Base-by-base conservation (phyloP, 805 yeast species). In the Metschnikowia arizonensis region DNA sequence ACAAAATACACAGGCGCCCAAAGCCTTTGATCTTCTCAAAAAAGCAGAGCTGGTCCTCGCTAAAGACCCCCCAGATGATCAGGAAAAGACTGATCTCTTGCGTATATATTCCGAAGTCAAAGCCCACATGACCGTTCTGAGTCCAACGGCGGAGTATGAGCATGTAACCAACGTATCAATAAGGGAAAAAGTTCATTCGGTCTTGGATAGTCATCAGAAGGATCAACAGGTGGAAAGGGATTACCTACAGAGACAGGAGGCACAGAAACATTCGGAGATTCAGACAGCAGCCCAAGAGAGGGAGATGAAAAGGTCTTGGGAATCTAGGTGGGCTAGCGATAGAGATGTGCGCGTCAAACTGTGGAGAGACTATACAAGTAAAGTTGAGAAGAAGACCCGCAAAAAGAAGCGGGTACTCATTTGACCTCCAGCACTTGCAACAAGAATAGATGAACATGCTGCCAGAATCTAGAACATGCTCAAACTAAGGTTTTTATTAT, bases 21-120 rank as follows among this genome's bases (percentile, higher is more conserved):
- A 64, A 26, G 88, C 88, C 2, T 83, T 83, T 59, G 83, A 80
- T 54, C 45, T 68, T 29, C 60, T 83, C 42, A 79, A 81, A 50
- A 76, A 74, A 49, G 81, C 88, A 0, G 77, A 79, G 42, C 43
- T 42, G 32, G 55, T 64, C 3, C 54, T 69, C 14, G 59, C 68
- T 0, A 40, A 50, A 9, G 58, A 42, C n/a, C 12, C 53, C 26
- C n/a, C 54, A 42, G 45, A 36, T 12, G 39, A 25, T 12, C 26
- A 12, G 5, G 51, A 40, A 15, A 32, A 17, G n/a, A n/a, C 28
- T 41, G 31, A 63, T 25, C 53, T 71, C 8, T 23, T 61, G 3
- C 63, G 56, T 24, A 61, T 71, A 8, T 71, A 71, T 47, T 36
- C 58, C 12, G 63, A 60, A 37, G 60, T 52, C 3, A 33, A 44